These are phyloP conservation scores for Aspergillus bombycis DNA, from an alignment of 2,329 filamentous ascomycete species.

Conservation along the genomic window DNA sequence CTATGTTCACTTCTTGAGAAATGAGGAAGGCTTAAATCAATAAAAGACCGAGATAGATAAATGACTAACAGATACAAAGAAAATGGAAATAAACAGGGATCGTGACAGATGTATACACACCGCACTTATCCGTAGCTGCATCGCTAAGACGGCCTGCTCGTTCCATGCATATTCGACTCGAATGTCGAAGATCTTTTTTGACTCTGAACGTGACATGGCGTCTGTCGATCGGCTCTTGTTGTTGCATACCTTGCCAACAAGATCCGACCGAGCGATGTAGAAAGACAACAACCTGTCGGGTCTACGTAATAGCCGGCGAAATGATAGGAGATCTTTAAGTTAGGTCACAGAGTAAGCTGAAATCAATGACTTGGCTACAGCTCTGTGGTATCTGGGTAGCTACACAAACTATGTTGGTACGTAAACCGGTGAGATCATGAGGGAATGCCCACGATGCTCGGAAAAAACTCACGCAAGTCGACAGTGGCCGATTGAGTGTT, in stretches of 20 bases:
- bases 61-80: neutral
- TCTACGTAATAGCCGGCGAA: neutral
- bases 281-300: neutral
- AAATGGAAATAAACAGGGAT: neutral
- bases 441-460: slow-evolving; percentile 16
- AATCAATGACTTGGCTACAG: neutral
- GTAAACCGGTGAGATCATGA: slow-evolving; percentile 2
- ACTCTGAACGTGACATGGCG: slow-evolving; percentile 18
- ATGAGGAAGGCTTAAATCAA: neutral
- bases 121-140: slow-evolving; percentile 2
- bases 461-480: slow-evolving; percentile 13
- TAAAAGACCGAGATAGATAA: neutral
- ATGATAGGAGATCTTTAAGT: neutral
- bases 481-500: slow-evolving; percentile 1
- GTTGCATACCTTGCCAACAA: slow-evolving; percentile 6
- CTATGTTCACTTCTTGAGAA: neutral
- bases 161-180: slow-evolving; percentile 17
- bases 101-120: slow-evolving; percentile 4
- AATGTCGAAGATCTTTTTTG: neutral
- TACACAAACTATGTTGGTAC: neutral
- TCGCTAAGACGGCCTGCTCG: slow-evolving; percentile 10
- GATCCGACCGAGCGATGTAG: neutral
- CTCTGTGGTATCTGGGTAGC: neutral
- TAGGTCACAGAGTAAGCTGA: neutral
- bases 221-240: slow-evolving; percentile 2